Evolutionary conservation across 345 rosid genomes (phyloP), one percentile per base, ranked within the genome.

Genomic region (Bruguiera parviflora): DNA sequence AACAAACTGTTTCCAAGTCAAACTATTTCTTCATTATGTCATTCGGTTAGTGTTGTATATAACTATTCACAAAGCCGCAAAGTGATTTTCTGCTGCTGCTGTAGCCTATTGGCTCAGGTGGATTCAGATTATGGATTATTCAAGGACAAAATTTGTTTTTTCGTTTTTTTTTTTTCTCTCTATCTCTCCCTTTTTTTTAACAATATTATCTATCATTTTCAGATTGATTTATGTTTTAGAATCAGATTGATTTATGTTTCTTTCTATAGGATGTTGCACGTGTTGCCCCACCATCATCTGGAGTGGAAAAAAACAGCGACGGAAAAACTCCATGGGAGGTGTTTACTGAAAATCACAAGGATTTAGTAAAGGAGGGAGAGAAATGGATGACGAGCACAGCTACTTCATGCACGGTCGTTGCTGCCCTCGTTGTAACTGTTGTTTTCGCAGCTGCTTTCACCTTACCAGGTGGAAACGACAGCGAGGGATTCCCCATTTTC

Each of bases 331-430:
- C 70, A 19, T 8, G 8, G 21, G 52, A 52, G n/a, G 3, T 53
- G 20, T 68, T 58, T 31, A 67, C 52, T 6, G 5, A 55, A 33
- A 15, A 39, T 31, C 72, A 68, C 16, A 28, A 58, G 16, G 58
- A 68, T 3, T 21, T 68, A 31, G 9, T 27, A 19, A 28, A 15
- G 32, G 20, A 16, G 0, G 72, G 65, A 1, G 72, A 68, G 59
- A 25, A 25, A 25, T 25, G 27, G 27, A 25, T 58, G 64, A 39
- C 43, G 43, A 46, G 13, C 11, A 58, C 39, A 27, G 35, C 56
- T 28, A 32, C 18, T 2, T 52, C 68, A 11, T 28, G 63, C 9
- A 28, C 31, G 37, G 25, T 71, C 20, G 68, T 71, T 25, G 57
- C 63, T 8, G 28, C 74, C 20, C 63, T 71, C 8, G 39, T 33